Base-by-base conservation (phyloP, 2,329 filamentous ascomycete genomes). In the Diplodia corticola region DNA sequence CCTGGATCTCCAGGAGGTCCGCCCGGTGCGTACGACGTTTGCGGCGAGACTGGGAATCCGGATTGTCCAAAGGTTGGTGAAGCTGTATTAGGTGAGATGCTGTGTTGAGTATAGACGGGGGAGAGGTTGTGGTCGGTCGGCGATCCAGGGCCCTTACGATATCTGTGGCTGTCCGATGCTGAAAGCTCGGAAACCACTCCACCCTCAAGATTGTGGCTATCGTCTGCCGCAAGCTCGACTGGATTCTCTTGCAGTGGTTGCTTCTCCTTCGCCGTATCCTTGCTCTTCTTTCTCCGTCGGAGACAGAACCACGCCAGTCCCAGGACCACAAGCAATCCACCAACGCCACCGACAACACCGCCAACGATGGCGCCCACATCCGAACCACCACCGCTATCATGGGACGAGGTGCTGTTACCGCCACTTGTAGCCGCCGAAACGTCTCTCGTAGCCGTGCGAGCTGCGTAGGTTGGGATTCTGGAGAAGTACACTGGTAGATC, bases 401-500 rank as follows among this genome's bases (percentile, higher is more conserved):
- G 66, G 1, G 40, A 54, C 22, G 55, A 50, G 35, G 64, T 46
- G 22, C 55, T 63, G 35, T 66, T 67, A 13, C 70, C 65, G n/a
- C 66, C 66, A 5, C 70, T 61, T 2, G 77, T 75, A 0, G 70
- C 72, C 5, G 63, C 35, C 20, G 70, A 70, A 51, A 83, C 70
- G 6, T 74, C 69, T 22, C 86, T 81, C 3, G 85, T 88, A 0
- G 87, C 80, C 6, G 81, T 79, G 33, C 87, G 80, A 10, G 76
- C 73, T 1, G 80, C 72, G 2, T 82, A 77, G 2, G 77, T 75
- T 15, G 84, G 83, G 17, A 79, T 79, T 26, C 85, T 80, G 1
- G 80, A 80, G 74, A 88, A 85, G 67, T 87, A 83, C 1, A 84
- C 80, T 1, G 73, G 73, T 2, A 89, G 76, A 70, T 88, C 86